phyloP scores from a whole-genome alignment of 257 asterid genomes.

The Ilex asprella region DNA sequence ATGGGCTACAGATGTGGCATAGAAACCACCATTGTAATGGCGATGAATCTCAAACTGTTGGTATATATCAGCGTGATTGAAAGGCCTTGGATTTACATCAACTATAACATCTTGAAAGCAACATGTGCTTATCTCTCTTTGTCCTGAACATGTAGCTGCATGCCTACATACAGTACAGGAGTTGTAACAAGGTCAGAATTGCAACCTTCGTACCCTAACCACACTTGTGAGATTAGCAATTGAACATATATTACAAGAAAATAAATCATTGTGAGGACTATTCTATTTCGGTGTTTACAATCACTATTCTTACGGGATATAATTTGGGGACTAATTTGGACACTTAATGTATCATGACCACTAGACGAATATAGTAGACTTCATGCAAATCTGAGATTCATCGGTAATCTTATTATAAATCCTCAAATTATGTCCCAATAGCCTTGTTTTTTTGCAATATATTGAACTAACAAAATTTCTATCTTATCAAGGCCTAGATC shows the following conservation, averaged over 20 bases:
- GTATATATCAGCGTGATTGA: slow-evolving; percentile 58
- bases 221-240: neutral
- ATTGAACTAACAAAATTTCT: too few species aligned
- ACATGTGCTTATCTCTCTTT: slow-evolving; percentile 40
- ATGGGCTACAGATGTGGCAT: slow-evolving; percentile 58
- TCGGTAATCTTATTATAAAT: too few species aligned
- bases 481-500: too few species aligned
- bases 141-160: slow-evolving; percentile 57
- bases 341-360: too few species aligned
- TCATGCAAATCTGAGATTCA: too few species aligned
- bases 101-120: slow-evolving; percentile 29
- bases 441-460: too few species aligned
- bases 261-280: too few species aligned
- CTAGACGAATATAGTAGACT: too few species aligned
- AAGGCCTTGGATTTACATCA: slow-evolving; percentile 37
- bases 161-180: slow-evolving; percentile 25
- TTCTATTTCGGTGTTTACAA: too few species aligned
- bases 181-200: neutral
- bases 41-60: slow-evolving; percentile 65
- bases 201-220: neutral
- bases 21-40: slow-evolving; percentile 48
- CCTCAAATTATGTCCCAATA: too few species aligned
- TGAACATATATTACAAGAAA: neutral
- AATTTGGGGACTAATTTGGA: neutral
- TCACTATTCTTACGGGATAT: too few species aligned